Evolutionary conservation across 805 yeast genomes (phyloP).

Genomic region (Priceomyces melissophilus): DNA sequence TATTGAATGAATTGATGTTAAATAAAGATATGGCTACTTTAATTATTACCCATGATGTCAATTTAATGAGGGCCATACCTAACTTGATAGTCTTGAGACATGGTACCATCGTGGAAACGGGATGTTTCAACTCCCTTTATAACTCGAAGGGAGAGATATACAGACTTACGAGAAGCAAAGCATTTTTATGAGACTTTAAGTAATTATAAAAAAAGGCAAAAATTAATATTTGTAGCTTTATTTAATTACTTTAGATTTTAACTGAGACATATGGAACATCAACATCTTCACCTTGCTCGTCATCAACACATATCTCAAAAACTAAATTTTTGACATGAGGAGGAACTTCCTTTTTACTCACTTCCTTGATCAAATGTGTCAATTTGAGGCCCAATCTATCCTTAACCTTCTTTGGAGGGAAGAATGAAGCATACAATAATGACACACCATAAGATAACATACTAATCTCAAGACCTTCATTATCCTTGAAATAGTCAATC

Average conservation of each 20-base stretch:
- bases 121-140: slow-evolving; percentile 28
- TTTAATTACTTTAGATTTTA: slow-evolving; percentile 19
- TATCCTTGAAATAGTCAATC: slow-evolving; percentile 67
- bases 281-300: slow-evolving; percentile 88
- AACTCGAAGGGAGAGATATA: slow-evolving; percentile 22
- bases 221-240: background rate
- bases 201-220: background rate
- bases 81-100: slow-evolving; percentile 44
- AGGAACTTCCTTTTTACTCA: slow-evolving; percentile 80
- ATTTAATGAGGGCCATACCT: slow-evolving; percentile 60
- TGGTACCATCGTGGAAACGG: slow-evolving; percentile 49
- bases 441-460: slow-evolving; percentile 93
- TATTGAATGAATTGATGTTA: slow-evolving; percentile 39
- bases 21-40: slow-evolving; percentile 40
- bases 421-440: slow-evolving; percentile 86
- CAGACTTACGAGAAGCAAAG: slow-evolving; percentile 4
- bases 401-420: slow-evolving; percentile 84
- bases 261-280: slow-evolving; percentile 88
- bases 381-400: slow-evolving; percentile 69
- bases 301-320: slow-evolving; percentile 90
- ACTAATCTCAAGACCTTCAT: slow-evolving; percentile 82
- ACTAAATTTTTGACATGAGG: slow-evolving; percentile 72
- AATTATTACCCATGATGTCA: slow-evolving; percentile 71
- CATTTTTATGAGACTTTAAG: background rate
- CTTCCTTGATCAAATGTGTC: slow-evolving; percentile 75